Percentiles rank a stretch among this genome's conserved stretches.
Conservation (phyloP, 2,329 filamentous ascomycete genomes). For the Sclerotinia trifoliorum region DNA sequence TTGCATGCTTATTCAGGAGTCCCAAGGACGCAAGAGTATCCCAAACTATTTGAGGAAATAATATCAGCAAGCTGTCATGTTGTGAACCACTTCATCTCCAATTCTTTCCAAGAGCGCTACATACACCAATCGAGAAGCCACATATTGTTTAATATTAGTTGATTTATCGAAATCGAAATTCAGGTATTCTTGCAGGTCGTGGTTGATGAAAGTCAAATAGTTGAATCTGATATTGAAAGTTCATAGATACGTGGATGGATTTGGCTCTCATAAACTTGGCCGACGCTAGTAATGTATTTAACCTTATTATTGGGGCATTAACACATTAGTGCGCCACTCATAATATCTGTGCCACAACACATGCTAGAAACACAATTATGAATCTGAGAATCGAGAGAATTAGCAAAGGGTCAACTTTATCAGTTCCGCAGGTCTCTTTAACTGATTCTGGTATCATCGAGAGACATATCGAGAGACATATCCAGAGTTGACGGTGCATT, state of each 20-base stretch:
- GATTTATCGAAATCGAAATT: slow-evolving; percentile 13
- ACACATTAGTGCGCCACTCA: neutral
- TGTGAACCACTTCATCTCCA: slow-evolving; percentile 16
- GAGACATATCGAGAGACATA: neutral
- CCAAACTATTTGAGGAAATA: slow-evolving; percentile 61
- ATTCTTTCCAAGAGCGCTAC: slow-evolving; percentile 39
- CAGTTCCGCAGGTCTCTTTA: neutral
- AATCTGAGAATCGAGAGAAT: neutral
- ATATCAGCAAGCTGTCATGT: slow-evolving; percentile 38
- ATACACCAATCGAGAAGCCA: slow-evolving; percentile 97
- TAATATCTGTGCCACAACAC: slow-evolving; percentile 10
- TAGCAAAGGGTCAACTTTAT: neutral
- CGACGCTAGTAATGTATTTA: slow-evolving; percentile 21
- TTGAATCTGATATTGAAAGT: slow-evolving; percentile 20
- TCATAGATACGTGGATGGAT: slow-evolving; percentile 25
- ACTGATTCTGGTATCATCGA: neutral
- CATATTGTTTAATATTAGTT: slow-evolving; percentile 52
- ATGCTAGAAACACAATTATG: neutral
- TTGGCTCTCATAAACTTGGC: slow-evolving; percentile 21
- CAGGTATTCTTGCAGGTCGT: slow-evolving; percentile 16
- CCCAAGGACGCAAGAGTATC: slow-evolving; percentile 85
- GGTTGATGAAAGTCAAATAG: slow-evolving; percentile 13
- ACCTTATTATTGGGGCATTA: neutral
- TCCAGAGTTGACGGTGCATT: neutral
- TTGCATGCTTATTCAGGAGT: slow-evolving; percentile 92